A percentile compares a stretch with the other conserved stretches of the same genome.
Evolutionary conservation across 768 basidiomycete species (phyloP).

Genomic region (Daedaleopsis sinensis): DNA sequence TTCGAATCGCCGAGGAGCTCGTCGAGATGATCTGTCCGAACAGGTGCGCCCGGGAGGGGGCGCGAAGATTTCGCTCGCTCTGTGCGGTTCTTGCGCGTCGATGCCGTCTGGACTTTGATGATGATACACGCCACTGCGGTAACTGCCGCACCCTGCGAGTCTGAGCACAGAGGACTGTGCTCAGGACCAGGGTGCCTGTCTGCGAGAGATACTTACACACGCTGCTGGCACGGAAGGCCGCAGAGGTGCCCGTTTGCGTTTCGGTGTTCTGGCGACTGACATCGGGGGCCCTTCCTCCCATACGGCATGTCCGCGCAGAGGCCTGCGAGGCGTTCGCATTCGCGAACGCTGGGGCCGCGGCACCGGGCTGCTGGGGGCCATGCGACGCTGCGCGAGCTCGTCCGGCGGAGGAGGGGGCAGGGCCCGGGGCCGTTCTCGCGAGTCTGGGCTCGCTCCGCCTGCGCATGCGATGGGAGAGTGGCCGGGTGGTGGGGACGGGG

Average conservation of each 20-base stretch:
- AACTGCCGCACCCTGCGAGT: background rate
- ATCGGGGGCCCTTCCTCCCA: background rate
- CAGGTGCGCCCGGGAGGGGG: background rate
- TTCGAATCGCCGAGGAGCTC: background rate
- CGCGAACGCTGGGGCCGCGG: too few species aligned
- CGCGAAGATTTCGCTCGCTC: background rate
- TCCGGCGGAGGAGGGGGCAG: background rate
- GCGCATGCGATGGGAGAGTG: slow-evolving; percentile 1
- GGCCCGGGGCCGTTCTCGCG: background rate
- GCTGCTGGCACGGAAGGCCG: background rate
- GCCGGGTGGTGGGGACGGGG: background rate
- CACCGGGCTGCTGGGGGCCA: background rate
- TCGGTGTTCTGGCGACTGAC: background rate
- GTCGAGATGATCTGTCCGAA: background rate
- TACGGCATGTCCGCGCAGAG: background rate
- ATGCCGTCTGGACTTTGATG: too few species aligned
- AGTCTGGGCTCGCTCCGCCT: background rate
- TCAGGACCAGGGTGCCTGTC: too few species aligned
- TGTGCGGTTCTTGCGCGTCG: background rate
- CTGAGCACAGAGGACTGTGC: background rate
- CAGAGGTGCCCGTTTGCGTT: background rate
- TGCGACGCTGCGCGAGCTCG: background rate
- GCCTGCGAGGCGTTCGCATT: too few species aligned
- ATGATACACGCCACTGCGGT: background rate
- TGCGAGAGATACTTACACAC: too few species aligned